Evolutionary conservation across 1,139 yeast species (phyloP).

Genomic region (Pichia sp.): DNA sequence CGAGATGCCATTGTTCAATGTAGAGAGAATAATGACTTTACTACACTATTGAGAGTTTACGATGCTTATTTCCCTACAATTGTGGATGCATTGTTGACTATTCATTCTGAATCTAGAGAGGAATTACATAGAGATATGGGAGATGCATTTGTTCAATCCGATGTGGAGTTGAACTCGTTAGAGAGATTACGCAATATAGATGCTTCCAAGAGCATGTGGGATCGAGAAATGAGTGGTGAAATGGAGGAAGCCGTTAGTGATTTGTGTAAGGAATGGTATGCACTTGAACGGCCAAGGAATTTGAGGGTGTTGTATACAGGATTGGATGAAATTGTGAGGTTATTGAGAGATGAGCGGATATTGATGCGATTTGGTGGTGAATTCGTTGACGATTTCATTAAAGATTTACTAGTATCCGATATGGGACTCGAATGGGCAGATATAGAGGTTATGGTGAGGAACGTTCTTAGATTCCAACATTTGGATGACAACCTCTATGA

Average conservation of each 20-base stretch:
- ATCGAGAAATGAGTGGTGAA: background rate
- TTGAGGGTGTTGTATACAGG: conserved; percentile 2
- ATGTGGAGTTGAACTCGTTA: no score
- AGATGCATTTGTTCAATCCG: no score
- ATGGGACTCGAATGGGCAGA: conserved; percentile 7
- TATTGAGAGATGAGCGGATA: background rate
- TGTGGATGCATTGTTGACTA: background rate
- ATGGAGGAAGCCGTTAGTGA: background rate
- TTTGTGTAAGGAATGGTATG: conserved; percentile 7
- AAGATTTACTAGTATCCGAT: conserved; percentile 5
- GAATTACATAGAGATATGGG: conserved; percentile 1
- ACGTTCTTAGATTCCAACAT: conserved; percentile 3
- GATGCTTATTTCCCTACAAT: conserved; percentile 7
- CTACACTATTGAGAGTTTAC: conserved; percentile 4
- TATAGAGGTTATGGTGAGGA: conserved; percentile 2
- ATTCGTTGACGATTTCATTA: conserved; percentile 7
- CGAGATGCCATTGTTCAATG: conserved; percentile 5
- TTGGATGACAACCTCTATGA: conserved; percentile 12
- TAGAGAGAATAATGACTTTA: conserved; percentile 3
- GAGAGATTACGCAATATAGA: no score
- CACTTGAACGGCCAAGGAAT: conserved; percentile 7
- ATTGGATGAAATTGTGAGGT: background rate
- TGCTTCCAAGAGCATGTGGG: no score
- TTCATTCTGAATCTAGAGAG: conserved; percentile 2
- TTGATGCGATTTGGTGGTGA: background rate